phyloP scores from a whole-genome alignment of 1,139 yeast genomes.

The Geotrichum restrictum region DNA sequence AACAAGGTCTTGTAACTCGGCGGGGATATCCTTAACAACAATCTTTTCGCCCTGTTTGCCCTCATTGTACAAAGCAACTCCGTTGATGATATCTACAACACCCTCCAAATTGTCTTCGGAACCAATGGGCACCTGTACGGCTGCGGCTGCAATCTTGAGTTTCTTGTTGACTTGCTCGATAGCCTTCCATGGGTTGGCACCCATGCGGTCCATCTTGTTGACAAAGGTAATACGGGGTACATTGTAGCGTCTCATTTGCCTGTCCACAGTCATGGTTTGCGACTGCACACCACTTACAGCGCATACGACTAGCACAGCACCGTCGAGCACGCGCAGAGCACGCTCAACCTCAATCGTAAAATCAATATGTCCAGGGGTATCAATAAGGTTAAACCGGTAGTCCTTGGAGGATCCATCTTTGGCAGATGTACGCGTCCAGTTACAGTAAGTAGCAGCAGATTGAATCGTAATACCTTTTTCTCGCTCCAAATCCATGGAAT shows the following conservation, averaged over 20 bases:
- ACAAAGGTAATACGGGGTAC: slow-evolving; percentile 95
- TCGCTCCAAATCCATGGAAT: slow-evolving; percentile 94
- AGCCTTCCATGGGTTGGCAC: slow-evolving; percentile 93
- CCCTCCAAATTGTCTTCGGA: slow-evolving; percentile 81
- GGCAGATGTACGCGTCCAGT: slow-evolving; percentile 65
- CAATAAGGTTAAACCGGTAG: slow-evolving; percentile 89
- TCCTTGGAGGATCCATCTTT: slow-evolving; percentile 41
- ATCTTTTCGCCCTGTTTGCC: slow-evolving; percentile 88
- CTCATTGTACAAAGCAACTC: slow-evolving; percentile 82
- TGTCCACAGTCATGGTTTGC: slow-evolving; percentile 96
- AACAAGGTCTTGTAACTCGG: slow-evolving; percentile 64
- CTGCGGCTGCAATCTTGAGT: slow-evolving; percentile 92
- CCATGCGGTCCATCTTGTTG: slow-evolving; percentile 99
- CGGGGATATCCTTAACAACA: slow-evolving; percentile 64
- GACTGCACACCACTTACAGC: slow-evolving; percentile 98
- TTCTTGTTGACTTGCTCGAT: slow-evolving; percentile 85
- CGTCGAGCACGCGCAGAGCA: slow-evolving; percentile 92
- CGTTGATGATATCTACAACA: slow-evolving; percentile 83
- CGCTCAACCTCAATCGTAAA: slow-evolving; percentile 98
- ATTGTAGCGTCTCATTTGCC: slow-evolving; percentile 97
- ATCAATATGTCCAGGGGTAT: slow-evolving; percentile 98
- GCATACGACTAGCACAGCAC: slow-evolving; percentile 96
- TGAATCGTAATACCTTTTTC: slow-evolving; percentile 98
- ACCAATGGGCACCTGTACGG: slow-evolving; percentile 96
- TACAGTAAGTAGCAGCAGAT: slow-evolving; percentile 97